phyloP scores from a whole-genome alignment of 257 asterid genomes.

The Ligustrum vulgare region DNA sequence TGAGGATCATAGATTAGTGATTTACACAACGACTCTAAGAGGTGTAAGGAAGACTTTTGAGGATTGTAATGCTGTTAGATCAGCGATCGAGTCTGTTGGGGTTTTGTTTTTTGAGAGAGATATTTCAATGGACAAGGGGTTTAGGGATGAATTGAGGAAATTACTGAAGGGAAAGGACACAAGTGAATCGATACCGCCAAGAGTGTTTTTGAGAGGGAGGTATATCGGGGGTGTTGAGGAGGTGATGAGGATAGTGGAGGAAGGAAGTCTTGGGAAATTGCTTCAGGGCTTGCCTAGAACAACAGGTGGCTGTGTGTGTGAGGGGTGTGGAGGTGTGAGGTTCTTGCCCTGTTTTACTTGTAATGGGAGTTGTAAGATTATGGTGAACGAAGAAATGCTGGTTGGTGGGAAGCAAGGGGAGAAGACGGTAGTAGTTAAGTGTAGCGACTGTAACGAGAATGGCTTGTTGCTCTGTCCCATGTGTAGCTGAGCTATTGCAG shows the following conservation, averaged over 20 bases:
- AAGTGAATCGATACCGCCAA: slow-evolving; percentile 57
- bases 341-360: slow-evolving; percentile 78
- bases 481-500: slow-evolving; percentile 43
- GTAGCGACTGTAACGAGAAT: slow-evolving; percentile 76
- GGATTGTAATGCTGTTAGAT: slow-evolving; percentile 77
- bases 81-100: slow-evolving; percentile 59
- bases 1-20: slow-evolving; percentile 69
- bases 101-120: slow-evolving; percentile 68
- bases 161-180: slow-evolving; percentile 52
- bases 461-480: slow-evolving; percentile 78
- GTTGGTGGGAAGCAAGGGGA: slow-evolving; percentile 25
- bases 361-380: slow-evolving; percentile 74
- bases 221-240: slow-evolving; percentile 83
- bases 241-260: slow-evolving; percentile 65
- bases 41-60: slow-evolving; percentile 90
- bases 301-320: slow-evolving; percentile 56
- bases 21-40: slow-evolving; percentile 80
- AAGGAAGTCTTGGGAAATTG: slow-evolving; percentile 54
- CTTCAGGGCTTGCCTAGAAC: slow-evolving; percentile 60
- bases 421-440: slow-evolving; percentile 43
- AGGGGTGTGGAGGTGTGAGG: slow-evolving; percentile 78
- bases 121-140: slow-evolving; percentile 81
- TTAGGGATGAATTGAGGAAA: slow-evolving; percentile 64
- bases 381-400: slow-evolving; percentile 30
- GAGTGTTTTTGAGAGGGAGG: slow-evolving; percentile 74